Evolutionary conservation across 1,284 basidiomycete genomes (phyloP), one percentile per base, ranked within the genome.

Genomic region (Leccinum fallax): DNA sequence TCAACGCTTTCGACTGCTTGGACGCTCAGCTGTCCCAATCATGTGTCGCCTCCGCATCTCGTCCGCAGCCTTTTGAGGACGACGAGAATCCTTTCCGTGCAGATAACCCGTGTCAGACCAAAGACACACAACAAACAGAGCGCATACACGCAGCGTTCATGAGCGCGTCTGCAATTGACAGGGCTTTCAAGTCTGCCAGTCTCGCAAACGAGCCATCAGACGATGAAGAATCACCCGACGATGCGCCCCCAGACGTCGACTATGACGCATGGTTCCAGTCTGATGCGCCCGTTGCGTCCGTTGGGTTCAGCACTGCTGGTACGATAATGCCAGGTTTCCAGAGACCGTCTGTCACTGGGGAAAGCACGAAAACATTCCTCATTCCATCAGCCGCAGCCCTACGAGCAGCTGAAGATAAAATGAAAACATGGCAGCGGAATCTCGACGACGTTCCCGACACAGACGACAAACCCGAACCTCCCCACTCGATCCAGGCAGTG

Each of bases 231-330:
- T 77, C 78, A 2, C 83, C 82, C 2, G 80, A 82, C 9, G 79
- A 81, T 61, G 73, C 74, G 5, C 77, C 79, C 1, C 71, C 69
- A 53, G 81, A 83, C 53, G 74, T 71, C 40, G 82, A 86, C 64
- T 80, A 81, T 63, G 78, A 81, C n/a, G 73, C 79, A 4, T 89
- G 86, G 86, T 89, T 90, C 71, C 75, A 80, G 57, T 70, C 82
- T 8, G 70, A 67, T 16, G 56, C 71, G 7, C 61, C 68, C 46
- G 61, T 72, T 21, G 57, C 74, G 10, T 67, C 76, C 16, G 64
- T 72, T 15, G 73, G 75, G n/a, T 85, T 84, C 68, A 74, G 75
- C 62, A 65, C 77, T 2, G 76, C 79, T 13, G 34, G 63, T 4
- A 61, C 64, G 19, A 54, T 58, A 7, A 36, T 64, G 13, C 49